Percentiles rank a stretch among this genome's conserved stretches.
Evolutionary conservation across 306 rosid species (phyloP).

Genomic region (Quercus dentata): DNA sequence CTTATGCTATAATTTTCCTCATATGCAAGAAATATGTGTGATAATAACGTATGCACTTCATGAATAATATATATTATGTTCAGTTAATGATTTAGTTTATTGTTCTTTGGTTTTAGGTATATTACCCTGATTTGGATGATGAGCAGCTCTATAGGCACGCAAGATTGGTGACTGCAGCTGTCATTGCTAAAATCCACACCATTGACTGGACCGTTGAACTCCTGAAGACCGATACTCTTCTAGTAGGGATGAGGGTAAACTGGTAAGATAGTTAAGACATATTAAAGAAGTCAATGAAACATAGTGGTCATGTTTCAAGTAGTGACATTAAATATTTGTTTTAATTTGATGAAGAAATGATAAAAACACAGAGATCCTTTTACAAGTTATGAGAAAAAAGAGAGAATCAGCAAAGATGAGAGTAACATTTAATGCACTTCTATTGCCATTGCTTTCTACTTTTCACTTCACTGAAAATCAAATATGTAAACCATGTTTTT

Average conservation of each 20-base stretch:
- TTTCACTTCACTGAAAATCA: neutral
- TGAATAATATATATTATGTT: neutral
- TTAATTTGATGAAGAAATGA: neutral
- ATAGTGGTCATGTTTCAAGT: too few relatives aligned
- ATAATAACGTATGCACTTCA: too few relatives aligned
- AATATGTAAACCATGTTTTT: neutral
- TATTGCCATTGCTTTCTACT: neutral
- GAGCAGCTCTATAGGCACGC: slow-evolving; percentile 66
- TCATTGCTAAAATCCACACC: slow-evolving; percentile 80
- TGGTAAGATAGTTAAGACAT: slow-evolving; percentile 36
- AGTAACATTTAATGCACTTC: neutral
- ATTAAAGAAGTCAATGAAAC: too few relatives aligned
- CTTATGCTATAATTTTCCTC: too few relatives aligned
- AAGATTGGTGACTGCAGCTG: slow-evolving; percentile 77
- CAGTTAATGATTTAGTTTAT: neutral
- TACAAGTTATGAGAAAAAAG: too few relatives aligned
- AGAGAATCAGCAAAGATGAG: too few relatives aligned
- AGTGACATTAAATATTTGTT: too few relatives aligned
- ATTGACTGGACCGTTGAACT: slow-evolving; percentile 88
- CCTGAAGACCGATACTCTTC: slow-evolving; percentile 59
- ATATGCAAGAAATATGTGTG: neutral
- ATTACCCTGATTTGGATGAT: slow-evolving; percentile 54
- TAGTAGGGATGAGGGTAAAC: slow-evolving; percentile 67
- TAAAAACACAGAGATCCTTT: too few relatives aligned
- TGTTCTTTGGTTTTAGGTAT: slow-evolving; percentile 32